Conservation (phyloP, 2,329 filamentous ascomycete genomes). For the Aspergillus luchuensis region DNA sequence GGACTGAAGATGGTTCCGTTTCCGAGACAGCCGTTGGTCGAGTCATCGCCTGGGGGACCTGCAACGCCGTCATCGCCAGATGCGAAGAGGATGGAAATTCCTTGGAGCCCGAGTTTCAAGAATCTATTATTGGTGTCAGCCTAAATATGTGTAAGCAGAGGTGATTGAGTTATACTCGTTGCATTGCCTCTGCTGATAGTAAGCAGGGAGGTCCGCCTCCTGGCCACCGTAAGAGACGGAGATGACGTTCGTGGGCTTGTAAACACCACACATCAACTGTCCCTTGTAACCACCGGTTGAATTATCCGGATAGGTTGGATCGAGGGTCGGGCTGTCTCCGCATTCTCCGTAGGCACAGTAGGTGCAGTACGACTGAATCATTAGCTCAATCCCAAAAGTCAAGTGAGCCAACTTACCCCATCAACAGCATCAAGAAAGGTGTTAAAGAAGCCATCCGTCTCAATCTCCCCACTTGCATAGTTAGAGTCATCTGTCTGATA, state of each 20-base stretch:
- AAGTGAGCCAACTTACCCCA: neutral
- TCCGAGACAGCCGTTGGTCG: slow-evolving; percentile 2
- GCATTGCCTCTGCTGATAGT: slow-evolving; percentile 10
- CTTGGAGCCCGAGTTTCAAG: slow-evolving; percentile 13
- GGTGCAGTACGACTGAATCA: slow-evolving; percentile 5
- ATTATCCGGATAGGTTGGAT: slow-evolving; percentile 7
- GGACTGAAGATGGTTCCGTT: slow-evolving; percentile 13
- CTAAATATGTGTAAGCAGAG: neutral
- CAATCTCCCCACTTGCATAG: neutral
- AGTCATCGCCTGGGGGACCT: neutral
- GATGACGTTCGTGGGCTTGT: slow-evolving; percentile 12
- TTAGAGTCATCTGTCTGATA: slow-evolving; percentile 9
- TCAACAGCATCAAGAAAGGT: slow-evolving; percentile 12
- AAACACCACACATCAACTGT: slow-evolving; percentile 11
- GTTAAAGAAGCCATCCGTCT: slow-evolving; percentile 7
- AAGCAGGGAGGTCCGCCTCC: slow-evolving; percentile 5
- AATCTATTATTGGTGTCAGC: neutral
- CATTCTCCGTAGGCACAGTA: slow-evolving; percentile 12
- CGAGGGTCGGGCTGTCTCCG: slow-evolving; percentile 5
- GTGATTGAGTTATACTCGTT: neutral
- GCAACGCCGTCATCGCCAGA: slow-evolving; percentile 11
- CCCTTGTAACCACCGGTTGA: neutral
- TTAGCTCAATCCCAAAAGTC: neutral
- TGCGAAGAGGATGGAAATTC: slow-evolving; percentile 9
- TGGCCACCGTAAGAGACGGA: slow-evolving; percentile 11